Evolutionary conservation across 805 yeast genomes (phyloP).

Genomic region (Metschnikowia reukaufii): DNA sequence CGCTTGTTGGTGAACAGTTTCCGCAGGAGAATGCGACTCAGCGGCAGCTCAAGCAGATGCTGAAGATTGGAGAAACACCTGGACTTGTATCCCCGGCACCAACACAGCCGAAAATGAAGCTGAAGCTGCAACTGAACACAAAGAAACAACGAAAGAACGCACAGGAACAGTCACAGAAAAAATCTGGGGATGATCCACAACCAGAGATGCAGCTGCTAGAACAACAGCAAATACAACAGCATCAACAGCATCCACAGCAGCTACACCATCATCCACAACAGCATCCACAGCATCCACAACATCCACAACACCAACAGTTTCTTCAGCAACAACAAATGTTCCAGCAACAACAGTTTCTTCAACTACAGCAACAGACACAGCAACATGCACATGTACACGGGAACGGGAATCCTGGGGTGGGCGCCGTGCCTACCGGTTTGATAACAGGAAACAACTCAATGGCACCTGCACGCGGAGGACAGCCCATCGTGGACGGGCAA

Average conservation of each 20-base stretch:
- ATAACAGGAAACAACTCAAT: neutral
- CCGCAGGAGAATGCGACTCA: neutral
- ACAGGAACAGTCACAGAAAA: neutral
- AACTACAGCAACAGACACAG: constrained; percentile 4
- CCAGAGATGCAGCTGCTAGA: neutral
- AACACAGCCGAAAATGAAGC: constrained; percentile 5
- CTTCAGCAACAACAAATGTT: constrained; percentile 7
- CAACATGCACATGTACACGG: constrained; percentile 3
- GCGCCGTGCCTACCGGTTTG: neutral
- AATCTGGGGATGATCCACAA: neutral
- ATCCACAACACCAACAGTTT: constrained; percentile 2
- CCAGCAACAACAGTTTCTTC: constrained; percentile 10
- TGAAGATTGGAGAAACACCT: constrained; percentile 5
- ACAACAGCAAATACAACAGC: constrained; percentile 5
- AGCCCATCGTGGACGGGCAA: neutral
- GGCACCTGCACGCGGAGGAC: neutral
- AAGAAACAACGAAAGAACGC: neutral
- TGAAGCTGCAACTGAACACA: neutral
- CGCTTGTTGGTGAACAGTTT: neutral
- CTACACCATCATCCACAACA: neutral
- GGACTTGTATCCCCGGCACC: neutral
- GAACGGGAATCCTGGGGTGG: neutral
- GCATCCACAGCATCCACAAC: neutral
- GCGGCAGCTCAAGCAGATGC: constrained; percentile 1
- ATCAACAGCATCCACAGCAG: constrained; percentile 2